Conservation (phyloP, 441 rosid genomes). For the Heliophila coronopifolia region DNA sequence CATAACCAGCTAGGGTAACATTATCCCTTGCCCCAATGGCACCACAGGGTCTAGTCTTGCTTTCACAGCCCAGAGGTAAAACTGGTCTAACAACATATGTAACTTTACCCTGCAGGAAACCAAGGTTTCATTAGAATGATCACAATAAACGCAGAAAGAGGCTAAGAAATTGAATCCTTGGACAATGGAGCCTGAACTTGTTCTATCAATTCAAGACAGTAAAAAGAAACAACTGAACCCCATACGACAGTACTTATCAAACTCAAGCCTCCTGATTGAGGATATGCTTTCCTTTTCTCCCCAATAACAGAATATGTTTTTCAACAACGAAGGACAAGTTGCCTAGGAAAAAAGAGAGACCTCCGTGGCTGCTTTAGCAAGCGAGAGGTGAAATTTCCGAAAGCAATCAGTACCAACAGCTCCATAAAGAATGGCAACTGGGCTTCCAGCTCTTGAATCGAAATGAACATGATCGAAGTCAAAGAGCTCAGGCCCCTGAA, state of each 20-base stretch:
- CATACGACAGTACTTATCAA: not conserved
- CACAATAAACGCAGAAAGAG: conserved; percentile 7
- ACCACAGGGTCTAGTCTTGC: conserved; percentile 62
- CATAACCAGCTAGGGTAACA: conserved; percentile 93
- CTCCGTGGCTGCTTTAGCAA: conserved; percentile 73
- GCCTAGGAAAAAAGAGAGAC: conserved; percentile 26
- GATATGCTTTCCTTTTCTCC: not conserved
- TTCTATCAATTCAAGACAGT: conserved; percentile 6
- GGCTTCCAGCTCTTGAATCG: conserved; percentile 54
- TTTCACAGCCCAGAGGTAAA: conserved; percentile 81
- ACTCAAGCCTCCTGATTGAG: not conserved
- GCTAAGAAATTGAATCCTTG: not conserved
- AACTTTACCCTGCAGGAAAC: conserved; percentile 63
- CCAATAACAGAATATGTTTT: not conserved
- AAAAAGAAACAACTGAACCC: not conserved
- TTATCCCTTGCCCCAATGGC: conserved; percentile 73
- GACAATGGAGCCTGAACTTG: not conserved
- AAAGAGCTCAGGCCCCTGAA: conserved; percentile 83
- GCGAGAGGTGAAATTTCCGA: conserved; percentile 60
- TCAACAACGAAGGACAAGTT: not conserved
- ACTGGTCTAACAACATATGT: conserved; percentile 92
- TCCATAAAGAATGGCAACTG: conserved; percentile 78
- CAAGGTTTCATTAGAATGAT: conserved; percentile 19
- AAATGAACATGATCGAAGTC: conserved; percentile 87
- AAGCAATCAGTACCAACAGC: conserved; percentile 93